Evolutionary conservation across 345 rosid species (phyloP), one percentile per base, ranked within the genome.

Genomic region (Heritiera fomes): DNA sequence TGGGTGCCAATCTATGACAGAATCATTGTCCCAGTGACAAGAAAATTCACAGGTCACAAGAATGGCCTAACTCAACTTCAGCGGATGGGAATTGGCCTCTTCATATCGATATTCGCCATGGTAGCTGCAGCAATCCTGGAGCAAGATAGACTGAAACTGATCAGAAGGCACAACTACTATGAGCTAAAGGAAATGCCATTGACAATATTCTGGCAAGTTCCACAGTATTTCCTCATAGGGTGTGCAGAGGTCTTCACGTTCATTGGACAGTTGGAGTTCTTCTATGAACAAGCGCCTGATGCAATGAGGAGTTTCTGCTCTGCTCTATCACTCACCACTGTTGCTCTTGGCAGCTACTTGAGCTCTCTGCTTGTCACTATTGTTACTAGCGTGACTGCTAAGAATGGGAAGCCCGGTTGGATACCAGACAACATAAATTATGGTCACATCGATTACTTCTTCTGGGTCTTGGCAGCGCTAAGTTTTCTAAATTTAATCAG

Each of bases 241-340:
- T 86, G 87, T 56, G 86, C 92, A 14, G 90, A 87, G 68, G 88
- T 86, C 4, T 87, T 89, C 67, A 87, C 86, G 0, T 82, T 83
- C 76, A 85, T 89, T 8, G 89, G 90, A 10, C 87, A 86, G 53
- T 47, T 89, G 62, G 88, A 87, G 79, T 89, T 87, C 38, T 87
- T 86, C 81, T 86, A 87, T 69, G 87, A 87, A 70, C 88, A 89
- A 69, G 89, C 92, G 2, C 89, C 88, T 8, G 88, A 89, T 82
- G 89, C 89, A 0, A 86, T 85, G 86, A 82, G 90, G 71, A 89
- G 92, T 75, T 58, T 81, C 78, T 86, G 90, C 70, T 80, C 90
- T 0, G 89, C 90, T 7, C 68, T 79, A 32, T 66, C 59, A 53
- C 81, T 83, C 6, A 62, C 75, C 8, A 75, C 80, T 1, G 46